Conservation (phyloP, 2,329 filamentous ascomycete species). For the Nemania diffusa region DNA sequence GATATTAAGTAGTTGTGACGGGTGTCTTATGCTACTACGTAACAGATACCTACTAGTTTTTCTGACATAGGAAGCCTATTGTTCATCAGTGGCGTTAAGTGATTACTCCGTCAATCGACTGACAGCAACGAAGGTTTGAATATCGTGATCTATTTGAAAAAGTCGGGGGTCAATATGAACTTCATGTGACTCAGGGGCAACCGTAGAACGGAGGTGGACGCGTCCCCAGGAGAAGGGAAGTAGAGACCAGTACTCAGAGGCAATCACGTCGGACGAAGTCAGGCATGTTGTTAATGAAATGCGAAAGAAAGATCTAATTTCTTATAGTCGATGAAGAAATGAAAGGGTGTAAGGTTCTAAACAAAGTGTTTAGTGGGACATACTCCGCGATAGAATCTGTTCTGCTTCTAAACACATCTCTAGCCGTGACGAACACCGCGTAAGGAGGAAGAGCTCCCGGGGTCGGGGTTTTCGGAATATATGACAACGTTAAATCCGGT, state of each 20-base stretch:
- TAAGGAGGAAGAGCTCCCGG: not conserved
- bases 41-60: not conserved
- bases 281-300: too few relatives aligned
- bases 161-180: too few relatives aligned
- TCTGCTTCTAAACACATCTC: not conserved
- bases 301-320: too few relatives aligned
- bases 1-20: too few relatives aligned
- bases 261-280: too few relatives aligned
- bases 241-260: not conserved
- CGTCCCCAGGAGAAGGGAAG: slow-evolving; percentile 2
- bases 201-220: slow-evolving; percentile 2
- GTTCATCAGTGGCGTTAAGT: not conserved
- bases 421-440: not conserved
- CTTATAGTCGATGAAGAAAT: too few relatives aligned
- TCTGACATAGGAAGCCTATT: not conserved
- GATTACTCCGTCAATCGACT: not conserved
- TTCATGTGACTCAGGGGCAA: too few relatives aligned
- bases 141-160: too few relatives aligned
- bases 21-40: accelerated
- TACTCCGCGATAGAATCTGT: not conserved
- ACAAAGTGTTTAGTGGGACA: not conserved
- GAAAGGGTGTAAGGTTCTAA: too few relatives aligned
- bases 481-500: not conserved
- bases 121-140: not conserved
- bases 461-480: not conserved